Base-by-base conservation (phyloP, 1,284 basidiomycete genomes). In the Exobasidium cylindrosporum region DNA sequence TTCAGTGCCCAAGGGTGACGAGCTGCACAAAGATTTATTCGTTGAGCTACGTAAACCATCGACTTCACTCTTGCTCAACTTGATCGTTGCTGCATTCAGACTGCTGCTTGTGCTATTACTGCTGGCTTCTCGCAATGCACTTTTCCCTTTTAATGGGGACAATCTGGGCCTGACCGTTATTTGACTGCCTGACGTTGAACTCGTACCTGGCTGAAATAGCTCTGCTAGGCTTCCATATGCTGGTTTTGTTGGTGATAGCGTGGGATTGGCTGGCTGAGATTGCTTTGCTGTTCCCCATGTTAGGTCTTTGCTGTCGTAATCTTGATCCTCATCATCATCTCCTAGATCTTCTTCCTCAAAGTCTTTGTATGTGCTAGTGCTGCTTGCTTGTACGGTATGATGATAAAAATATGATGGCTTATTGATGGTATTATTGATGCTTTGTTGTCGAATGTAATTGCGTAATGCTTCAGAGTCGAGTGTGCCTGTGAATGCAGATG, bases 391-490 rank as follows among this genome's bases (percentile, higher is more conserved):
- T 50, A 13, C 47, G 17, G 17, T 14, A 24, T 50, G 47, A 50
- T 50, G 17, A 40, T 40, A n/a, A n/a, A n/a, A n/a, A n/a, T 40
- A 40, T 40, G 35, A 7, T 57, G 53, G 55, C 66, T 63, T n/a
- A 60, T 59, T 58, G 35, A 63, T 66, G 52, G 46, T 64, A 14
- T 63, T 66, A 31, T 65, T 64, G 5, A 69, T 73, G 21, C 57
- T 64, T 26, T 73, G 71, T 1, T 63, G 62, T 5, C 67, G 67
- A 17, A 73, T 72, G 28, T 72, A 73, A 35, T 66, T 60, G 6
- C 63, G 64, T 2, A 73, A 61, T n/a, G 71, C 65, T n/a, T 66
- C 69, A 21, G 70, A 73, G 44, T 69, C 67, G 62, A 70, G 68
- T 10, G 71, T 73, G 40, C 71, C 71, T 6, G 71, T 73, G 46